phyloP scores from a whole-genome alignment of 1,284 basidiomycete genomes.

The Boletus semigastroideus region DNA sequence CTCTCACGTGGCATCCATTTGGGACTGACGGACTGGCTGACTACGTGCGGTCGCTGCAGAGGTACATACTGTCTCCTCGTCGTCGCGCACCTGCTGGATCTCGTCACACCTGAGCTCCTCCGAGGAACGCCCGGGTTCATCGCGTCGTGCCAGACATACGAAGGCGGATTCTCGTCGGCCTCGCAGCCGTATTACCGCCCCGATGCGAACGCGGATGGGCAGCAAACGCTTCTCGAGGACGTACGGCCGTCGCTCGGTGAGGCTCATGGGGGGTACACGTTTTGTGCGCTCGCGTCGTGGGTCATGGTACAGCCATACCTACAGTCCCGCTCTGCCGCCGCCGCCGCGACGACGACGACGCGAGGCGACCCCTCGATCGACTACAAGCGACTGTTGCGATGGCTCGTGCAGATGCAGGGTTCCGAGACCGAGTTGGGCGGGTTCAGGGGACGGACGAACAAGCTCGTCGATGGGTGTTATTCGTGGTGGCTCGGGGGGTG shows the following conservation, averaged over 20 bases:
- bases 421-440: slow-evolving; percentile 83
- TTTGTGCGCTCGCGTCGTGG: slow-evolving; percentile 87
- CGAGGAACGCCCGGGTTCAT: slow-evolving; percentile 63
- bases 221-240: slow-evolving; percentile 33
- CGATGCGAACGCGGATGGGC: slow-evolving; percentile 17
- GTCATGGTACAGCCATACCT: slow-evolving; percentile 69
- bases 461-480: slow-evolving; percentile 98
- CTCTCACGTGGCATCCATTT: not conserved
- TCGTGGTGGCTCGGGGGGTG: slow-evolving; percentile 97
- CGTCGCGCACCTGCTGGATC: slow-evolving; percentile 69
- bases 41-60: slow-evolving; percentile 34
- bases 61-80: slow-evolving; percentile 78
- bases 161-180: slow-evolving; percentile 91
- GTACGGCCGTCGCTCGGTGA: slow-evolving; percentile 79
- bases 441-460: slow-evolving; percentile 93
- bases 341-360: slow-evolving; percentile 2
- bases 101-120: slow-evolving; percentile 88
- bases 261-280: slow-evolving; percentile 97
- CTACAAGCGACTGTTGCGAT: slow-evolving; percentile 65
- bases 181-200: slow-evolving; percentile 65
- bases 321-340: not conserved
- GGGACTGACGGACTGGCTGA: too few relatives aligned
- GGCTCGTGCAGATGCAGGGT: slow-evolving; percentile 90
- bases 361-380: slow-evolving; percentile 49
- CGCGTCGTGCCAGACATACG: slow-evolving; percentile 92